These are phyloP conservation scores for Buddleja alternifolia DNA, from an alignment of 257 asterid genomes.

Conservation along the genomic window DNA sequence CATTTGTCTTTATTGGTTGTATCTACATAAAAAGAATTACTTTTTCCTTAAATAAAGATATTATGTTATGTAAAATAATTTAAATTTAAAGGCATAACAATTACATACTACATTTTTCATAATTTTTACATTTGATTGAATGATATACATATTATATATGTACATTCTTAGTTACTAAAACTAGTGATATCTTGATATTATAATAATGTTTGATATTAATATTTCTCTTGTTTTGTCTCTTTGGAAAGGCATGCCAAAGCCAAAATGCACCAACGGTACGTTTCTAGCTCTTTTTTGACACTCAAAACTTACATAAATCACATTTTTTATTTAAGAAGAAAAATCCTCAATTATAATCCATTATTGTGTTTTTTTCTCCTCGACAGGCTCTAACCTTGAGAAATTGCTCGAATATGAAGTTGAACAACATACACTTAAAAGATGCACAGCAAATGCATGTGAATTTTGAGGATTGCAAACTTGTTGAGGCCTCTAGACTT, in stretches of 20 bases:
- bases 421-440: slow-evolving; percentile 46
- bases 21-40: too few species aligned
- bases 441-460: slow-evolving; percentile 86
- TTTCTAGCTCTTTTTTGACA: neutral
- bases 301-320: neutral
- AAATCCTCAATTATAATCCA: neutral
- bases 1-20: too few species aligned
- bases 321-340: neutral
- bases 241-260: slow-evolving; percentile 53
- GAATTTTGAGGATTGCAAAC: slow-evolving; percentile 46
- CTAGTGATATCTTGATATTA: too few species aligned
- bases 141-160: too few species aligned
- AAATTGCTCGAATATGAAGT: slow-evolving; percentile 61
- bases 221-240: slow-evolving; percentile 19
- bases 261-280: slow-evolving; percentile 61
- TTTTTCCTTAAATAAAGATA: too few species aligned
- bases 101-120: too few species aligned
- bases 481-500: slow-evolving; percentile 49
- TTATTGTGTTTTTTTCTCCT: neutral
- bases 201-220: too few species aligned
- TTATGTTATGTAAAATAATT: too few species aligned
- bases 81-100: too few species aligned
- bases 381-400: slow-evolving; percentile 72
- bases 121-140: neutral
- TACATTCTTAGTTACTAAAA: too few species aligned